Evolutionary conservation across 371 early-diverging fungal species (phyloP).

Genomic region (Nosema muscidifuracis): DNA sequence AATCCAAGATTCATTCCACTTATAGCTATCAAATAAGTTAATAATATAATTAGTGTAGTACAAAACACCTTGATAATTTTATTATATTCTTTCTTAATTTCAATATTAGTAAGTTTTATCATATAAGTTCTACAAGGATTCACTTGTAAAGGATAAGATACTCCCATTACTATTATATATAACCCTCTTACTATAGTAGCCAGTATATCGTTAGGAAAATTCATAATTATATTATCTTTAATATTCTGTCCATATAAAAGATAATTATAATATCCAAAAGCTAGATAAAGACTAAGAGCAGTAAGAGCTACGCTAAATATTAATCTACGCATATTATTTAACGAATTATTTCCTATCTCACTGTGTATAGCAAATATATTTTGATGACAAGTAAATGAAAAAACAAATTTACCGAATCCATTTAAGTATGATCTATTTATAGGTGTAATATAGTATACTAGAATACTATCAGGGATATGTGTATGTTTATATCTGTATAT

Average conservation of each 20-base stretch:
- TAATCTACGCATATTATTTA: constrained; percentile 44
- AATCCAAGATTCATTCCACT: constrained; percentile 60
- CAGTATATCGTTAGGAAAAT: constrained; percentile 55
- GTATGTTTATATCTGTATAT: constrained; percentile 68
- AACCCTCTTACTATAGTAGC: constrained; percentile 70
- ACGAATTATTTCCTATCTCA: constrained; percentile 53
- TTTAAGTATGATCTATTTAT: constrained; percentile 69
- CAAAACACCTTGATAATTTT: constrained; percentile 30
- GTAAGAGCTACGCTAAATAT: constrained; percentile 67
- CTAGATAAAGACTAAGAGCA: constrained; percentile 73
- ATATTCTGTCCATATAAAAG: constrained; percentile 80
- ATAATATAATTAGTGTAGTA: constrained; percentile 49
- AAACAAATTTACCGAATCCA: constrained; percentile 87
- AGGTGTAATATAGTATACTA: constrained; percentile 36
- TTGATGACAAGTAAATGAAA: constrained; percentile 95
- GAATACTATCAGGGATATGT: constrained; percentile 63
- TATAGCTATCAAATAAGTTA: constrained; percentile 47
- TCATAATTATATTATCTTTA: constrained; percentile 73
- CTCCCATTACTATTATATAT: constrained; percentile 77
- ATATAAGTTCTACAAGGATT: constrained; percentile 85
- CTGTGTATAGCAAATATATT: constrained; percentile 65
- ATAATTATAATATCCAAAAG: constrained; percentile 81
- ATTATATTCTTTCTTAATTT: constrained; percentile 8
- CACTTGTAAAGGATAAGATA: constrained; percentile 89
- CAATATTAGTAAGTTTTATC: constrained; percentile 67